Evolutionary conservation across 345 rosid genomes (phyloP).

Genomic region (Lepidium didymum): DNA sequence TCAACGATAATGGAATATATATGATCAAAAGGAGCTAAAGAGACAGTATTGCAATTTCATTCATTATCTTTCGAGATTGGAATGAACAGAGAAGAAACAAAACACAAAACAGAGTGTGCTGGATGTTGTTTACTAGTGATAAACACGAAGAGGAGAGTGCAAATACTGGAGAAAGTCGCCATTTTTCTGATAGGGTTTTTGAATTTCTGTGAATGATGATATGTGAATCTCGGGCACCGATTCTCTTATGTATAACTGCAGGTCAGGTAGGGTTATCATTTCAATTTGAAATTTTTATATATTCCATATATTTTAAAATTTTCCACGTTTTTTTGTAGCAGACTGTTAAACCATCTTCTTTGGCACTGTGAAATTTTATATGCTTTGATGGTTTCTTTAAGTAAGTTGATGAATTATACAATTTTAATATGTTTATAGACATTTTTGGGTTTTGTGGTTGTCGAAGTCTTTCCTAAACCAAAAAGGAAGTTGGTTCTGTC

Average conservation of each 20-base stretch:
- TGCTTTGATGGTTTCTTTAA: not conserved
- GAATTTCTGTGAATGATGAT: not conserved
- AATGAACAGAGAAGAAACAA: not conserved
- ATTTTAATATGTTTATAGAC: not conserved
- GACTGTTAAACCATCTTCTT: not conserved
- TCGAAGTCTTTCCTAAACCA: not conserved
- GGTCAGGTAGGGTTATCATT: too few species aligned
- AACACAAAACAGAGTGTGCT: not conserved
- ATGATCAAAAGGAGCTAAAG: not conserved
- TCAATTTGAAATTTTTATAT: too few species aligned
- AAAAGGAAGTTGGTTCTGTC: not conserved
- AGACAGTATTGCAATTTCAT: not conserved
- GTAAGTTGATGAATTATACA: not conserved
- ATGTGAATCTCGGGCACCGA: not conserved
- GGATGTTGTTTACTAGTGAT: not conserved
- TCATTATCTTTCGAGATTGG: not conserved
- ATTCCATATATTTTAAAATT: too few species aligned
- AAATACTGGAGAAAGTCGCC: conserved; percentile 8
- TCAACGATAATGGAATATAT: not conserved
- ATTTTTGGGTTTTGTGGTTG: not conserved
- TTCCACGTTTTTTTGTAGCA: not conserved
- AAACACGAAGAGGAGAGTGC: conserved; percentile 4
- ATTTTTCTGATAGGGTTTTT: not conserved
- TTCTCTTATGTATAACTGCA: not conserved
- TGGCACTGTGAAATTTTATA: not conserved